phyloP scores from a whole-genome alignment of 2,329 filamentous ascomycete species.

The Colletotrichum sp. region DNA sequence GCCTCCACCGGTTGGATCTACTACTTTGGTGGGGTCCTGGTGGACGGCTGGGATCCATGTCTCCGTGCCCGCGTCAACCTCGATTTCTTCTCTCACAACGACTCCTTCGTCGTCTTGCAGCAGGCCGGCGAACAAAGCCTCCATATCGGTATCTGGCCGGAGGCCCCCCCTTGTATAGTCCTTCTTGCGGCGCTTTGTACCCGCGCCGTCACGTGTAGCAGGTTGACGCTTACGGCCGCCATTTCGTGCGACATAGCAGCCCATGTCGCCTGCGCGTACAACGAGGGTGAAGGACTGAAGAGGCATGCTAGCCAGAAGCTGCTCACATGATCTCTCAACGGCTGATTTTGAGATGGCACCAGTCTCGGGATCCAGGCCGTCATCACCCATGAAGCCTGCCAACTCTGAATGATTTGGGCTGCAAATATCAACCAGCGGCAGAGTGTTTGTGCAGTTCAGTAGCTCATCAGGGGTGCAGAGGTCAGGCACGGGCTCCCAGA shows the following conservation, averaged over 20 bases:
- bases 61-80: constrained; percentile 68
- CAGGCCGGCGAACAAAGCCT: constrained; percentile 64
- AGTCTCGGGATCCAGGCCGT: constrained; percentile 57
- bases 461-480: constrained; percentile 76
- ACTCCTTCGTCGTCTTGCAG: constrained; percentile 58
- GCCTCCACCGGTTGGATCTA: constrained; percentile 94
- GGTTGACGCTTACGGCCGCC: constrained; percentile 54
- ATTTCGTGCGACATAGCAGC: constrained; percentile 69
- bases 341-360: constrained; percentile 57
- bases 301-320: constrained; percentile 69
- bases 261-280: constrained; percentile 73
- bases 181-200: constrained; percentile 45
- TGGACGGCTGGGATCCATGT: constrained; percentile 84
- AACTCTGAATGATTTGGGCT: constrained; percentile 89
- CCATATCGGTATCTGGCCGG: constrained; percentile 67
- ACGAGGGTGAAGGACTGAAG: constrained; percentile 70
- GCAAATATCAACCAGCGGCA: constrained; percentile 67
- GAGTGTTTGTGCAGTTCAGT: constrained; percentile 67
- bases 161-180: constrained; percentile 55
- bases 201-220: constrained; percentile 25
- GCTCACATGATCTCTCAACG: constrained; percentile 66
- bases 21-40: constrained; percentile 56
- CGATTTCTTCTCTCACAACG: constrained; percentile 62
- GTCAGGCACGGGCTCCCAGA: constrained; percentile 97
- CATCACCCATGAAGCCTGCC: constrained; percentile 79